phyloP scores from a whole-genome alignment of 805 yeast species.

The Schwanniomyces polymorphus region DNA sequence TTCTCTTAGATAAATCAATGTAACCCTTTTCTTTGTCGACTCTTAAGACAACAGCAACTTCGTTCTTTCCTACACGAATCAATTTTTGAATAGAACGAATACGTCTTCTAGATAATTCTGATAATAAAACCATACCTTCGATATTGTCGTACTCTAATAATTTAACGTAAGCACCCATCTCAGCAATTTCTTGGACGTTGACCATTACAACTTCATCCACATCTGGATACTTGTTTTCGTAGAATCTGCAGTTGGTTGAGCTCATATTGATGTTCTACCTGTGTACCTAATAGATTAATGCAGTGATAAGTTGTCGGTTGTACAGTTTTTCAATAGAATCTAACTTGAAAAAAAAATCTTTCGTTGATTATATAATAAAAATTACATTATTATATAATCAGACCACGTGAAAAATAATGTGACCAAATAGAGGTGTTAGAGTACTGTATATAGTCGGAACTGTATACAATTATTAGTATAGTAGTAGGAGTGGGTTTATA shows the following conservation, averaged over 20 bases:
- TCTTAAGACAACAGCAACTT: conserved; percentile 95
- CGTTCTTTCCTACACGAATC: conserved; percentile 97
- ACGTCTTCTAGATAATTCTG: conserved; percentile 97
- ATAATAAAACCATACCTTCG: conserved; percentile 96
- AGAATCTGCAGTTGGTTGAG: conserved; percentile 89
- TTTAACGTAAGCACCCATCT: conserved; percentile 98
- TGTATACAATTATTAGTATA: no score
- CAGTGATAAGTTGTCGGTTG: background rate
- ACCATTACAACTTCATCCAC: conserved; percentile 99
- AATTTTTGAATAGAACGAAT: conserved; percentile 96
- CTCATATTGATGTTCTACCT: conserved; percentile 50
- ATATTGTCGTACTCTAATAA: conserved; percentile 95
- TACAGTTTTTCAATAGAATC: background rate
- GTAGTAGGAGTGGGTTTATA: no score
- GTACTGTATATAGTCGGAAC: no score
- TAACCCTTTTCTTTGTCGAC: conserved; percentile 99
- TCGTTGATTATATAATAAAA: background rate
- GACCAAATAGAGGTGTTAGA: background rate
- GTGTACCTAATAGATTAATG: background rate
- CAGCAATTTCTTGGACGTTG: conserved; percentile 97
- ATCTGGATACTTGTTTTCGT: conserved; percentile 97
- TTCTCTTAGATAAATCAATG: conserved; percentile 95
- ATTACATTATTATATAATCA: background rate
- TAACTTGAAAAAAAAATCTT: background rate
- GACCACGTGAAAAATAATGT: background rate